A percentile compares a stretch with the other conserved stretches of the same genome.
phyloP scores from a whole-genome alignment of 1,139 yeast species.

The Sugiyamaella grinbergsii region DNA sequence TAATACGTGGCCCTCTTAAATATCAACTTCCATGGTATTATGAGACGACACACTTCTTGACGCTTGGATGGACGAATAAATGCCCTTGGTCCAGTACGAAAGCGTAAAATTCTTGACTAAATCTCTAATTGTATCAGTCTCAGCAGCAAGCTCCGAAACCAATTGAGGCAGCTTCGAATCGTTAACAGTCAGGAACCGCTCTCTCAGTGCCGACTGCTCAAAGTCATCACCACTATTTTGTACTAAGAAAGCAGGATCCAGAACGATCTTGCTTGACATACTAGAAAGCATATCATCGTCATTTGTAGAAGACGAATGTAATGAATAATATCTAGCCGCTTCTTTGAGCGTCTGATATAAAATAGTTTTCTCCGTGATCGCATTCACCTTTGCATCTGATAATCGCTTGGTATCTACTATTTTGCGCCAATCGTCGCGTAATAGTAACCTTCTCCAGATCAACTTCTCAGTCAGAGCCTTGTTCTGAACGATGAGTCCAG shows the following conservation, averaged over 20 bases:
- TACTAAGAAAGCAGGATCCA: conserved; percentile 13
- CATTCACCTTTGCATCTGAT: conserved; percentile 50
- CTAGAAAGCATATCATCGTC: conserved; percentile 17
- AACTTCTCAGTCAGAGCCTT: conserved; percentile 43
- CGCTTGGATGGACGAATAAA: conserved; percentile 26
- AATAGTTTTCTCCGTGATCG: conserved; percentile 48
- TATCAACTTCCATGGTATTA: conserved; percentile 13
- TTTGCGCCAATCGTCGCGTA: conserved; percentile 60
- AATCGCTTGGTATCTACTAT: conserved; percentile 48
- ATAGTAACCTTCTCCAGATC: conserved; percentile 65
- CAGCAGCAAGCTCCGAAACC: conserved; percentile 21
- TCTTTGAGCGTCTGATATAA: conserved; percentile 42
- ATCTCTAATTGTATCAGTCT: conserved; percentile 20
- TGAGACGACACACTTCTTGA: neutral
- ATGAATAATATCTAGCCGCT: neutral
- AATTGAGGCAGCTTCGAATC: conserved; percentile 23
- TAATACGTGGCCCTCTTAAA: too few species aligned
- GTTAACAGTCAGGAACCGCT: conserved; percentile 33
- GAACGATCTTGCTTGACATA: conserved; percentile 7
- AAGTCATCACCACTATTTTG: neutral
- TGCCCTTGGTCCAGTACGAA: conserved; percentile 34
- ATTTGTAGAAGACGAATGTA: neutral
- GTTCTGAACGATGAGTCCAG: conserved; percentile 35
- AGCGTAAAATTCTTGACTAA: conserved; percentile 23
- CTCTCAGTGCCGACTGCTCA: conserved; percentile 5